Conservation (phyloP, 352 stramenopile genomes). For the Elongisporangium undulatum region DNA sequence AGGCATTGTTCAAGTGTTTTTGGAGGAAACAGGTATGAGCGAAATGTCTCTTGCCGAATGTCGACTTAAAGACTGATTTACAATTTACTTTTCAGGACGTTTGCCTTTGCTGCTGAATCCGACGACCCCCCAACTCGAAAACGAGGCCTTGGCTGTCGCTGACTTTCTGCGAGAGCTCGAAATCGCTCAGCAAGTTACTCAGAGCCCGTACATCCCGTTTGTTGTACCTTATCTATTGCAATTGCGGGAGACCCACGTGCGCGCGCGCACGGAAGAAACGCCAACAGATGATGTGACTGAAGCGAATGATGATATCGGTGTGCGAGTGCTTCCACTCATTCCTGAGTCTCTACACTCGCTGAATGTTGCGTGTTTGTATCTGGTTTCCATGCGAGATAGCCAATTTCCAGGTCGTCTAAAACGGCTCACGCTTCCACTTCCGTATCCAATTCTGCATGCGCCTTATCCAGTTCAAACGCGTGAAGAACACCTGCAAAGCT, state of each 20-base stretch:
- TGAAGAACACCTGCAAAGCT: constrained; percentile 36
- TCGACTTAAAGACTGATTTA: background rate
- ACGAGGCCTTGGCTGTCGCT: constrained; percentile 52
- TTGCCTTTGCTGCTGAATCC: constrained; percentile 44
- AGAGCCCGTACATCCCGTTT: constrained; percentile 55
- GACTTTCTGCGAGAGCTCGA: constrained; percentile 67
- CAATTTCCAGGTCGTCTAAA: constrained; percentile 78
- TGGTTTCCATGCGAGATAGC: constrained; percentile 72
- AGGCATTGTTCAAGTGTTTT: constrained; percentile 60
- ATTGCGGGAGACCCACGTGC: constrained; percentile 31
- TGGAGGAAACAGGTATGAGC: constrained; percentile 34
- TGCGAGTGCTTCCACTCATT: constrained; percentile 52
- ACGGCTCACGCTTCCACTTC: constrained; percentile 56
- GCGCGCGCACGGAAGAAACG: background rate
- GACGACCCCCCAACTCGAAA: constrained; percentile 38
- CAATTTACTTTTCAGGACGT: constrained; percentile 12
- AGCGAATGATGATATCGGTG: constrained; percentile 4
- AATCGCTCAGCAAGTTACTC: constrained; percentile 45
- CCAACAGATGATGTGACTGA: background rate
- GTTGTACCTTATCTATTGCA: constrained; percentile 72
- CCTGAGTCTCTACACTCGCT: constrained; percentile 30
- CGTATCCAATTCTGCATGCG: constrained; percentile 39
- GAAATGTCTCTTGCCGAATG: too few species aligned
- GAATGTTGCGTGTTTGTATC: constrained; percentile 27
- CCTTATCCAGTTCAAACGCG: constrained; percentile 59